These are phyloP conservation scores for Diaporthe caulivora DNA, from an alignment of 2,329 filamentous ascomycete genomes.

Conservation along the genomic window DNA sequence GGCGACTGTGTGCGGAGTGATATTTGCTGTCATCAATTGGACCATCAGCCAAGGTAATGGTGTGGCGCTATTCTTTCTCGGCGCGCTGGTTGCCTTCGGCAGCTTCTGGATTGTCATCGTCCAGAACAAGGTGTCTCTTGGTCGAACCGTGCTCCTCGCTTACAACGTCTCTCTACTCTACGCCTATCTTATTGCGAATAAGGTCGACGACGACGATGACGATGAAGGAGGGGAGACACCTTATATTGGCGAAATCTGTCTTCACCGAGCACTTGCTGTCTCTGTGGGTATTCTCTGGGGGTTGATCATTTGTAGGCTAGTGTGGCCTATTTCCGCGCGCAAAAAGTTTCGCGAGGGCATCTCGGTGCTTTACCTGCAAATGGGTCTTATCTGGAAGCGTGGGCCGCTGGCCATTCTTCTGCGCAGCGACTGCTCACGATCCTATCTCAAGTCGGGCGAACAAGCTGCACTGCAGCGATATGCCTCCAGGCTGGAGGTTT, in stretches of 20 bases:
- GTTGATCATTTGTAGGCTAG: conserved; percentile 85
- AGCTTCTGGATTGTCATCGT: conserved; percentile 93
- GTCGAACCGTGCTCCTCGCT: conserved; percentile 92
- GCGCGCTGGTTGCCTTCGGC: conserved; percentile 83
- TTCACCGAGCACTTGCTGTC: conserved; percentile 89
- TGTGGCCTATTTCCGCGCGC: conserved; percentile 95
- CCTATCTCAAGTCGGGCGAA: conserved; percentile 90
- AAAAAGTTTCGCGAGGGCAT: conserved; percentile 90
- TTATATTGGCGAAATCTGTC: conserved; percentile 87
- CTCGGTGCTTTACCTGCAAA: conserved; percentile 90
- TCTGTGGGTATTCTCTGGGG: conserved; percentile 92
- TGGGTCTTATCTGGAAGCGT: conserved; percentile 96
- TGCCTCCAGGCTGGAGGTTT: conserved; percentile 77
- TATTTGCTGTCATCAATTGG: conserved; percentile 83
- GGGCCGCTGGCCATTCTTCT: conserved; percentile 84
- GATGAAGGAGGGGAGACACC: conserved; percentile 89
- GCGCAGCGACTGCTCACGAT: conserved; percentile 66
- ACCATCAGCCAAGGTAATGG: conserved; percentile 79
- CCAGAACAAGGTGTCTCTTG: conserved; percentile 86
- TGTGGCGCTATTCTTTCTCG: conserved; percentile 81
- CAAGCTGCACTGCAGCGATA: conserved; percentile 90
- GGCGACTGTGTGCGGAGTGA: conserved; percentile 85
- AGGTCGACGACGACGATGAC: conserved; percentile 84
- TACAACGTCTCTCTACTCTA: conserved; percentile 97
- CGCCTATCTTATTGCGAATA: conserved; percentile 87